phyloP scores from a whole-genome alignment of 108 stramenopile genomes.

The Craspedostauros australis region DNA sequence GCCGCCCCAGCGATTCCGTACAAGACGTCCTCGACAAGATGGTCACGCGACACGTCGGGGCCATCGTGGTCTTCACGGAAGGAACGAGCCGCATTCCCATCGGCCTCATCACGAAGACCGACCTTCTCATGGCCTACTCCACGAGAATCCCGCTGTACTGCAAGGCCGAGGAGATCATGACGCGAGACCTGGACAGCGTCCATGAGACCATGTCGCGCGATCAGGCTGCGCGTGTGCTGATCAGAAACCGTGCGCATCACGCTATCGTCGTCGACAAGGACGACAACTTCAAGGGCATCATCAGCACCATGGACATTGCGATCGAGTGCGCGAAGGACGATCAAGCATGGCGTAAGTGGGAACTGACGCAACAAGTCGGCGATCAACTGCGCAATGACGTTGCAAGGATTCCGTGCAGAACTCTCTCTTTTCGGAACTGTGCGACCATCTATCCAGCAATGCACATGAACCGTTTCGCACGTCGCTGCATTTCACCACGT shows the following conservation, averaged over 20 bases:
- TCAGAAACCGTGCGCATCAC: conserved; percentile 41
- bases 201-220: conserved; percentile 24
- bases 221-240: conserved; percentile 38
- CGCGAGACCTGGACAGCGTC: conserved; percentile 3
- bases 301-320: conserved; percentile 53
- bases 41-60: conserved; percentile 33
- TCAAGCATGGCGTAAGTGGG: conserved; percentile 54
- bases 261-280: conserved; percentile 39
- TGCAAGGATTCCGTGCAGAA: too few relatives aligned
- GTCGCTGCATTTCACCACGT: too few relatives aligned
- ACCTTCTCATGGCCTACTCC: conserved; percentile 44
- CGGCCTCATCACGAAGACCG: conserved; percentile 56
- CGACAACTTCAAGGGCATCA: conserved; percentile 35
- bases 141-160: conserved; percentile 5
- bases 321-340: conserved; percentile 46
- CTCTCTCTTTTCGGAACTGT: too few relatives aligned
- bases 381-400: too few relatives aligned
- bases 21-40: conserved; percentile 31
- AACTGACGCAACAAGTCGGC: too few relatives aligned
- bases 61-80: conserved; percentile 32
- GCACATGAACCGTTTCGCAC: too few relatives aligned
- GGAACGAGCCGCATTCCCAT: conserved; percentile 7
- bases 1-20: conserved; percentile 29
- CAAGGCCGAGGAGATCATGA: conserved; percentile 44
- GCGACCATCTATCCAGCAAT: too few relatives aligned